Base-by-base conservation (phyloP, 2,329 filamentous ascomycete genomes). In the Cladophialophora yegresii region DNA sequence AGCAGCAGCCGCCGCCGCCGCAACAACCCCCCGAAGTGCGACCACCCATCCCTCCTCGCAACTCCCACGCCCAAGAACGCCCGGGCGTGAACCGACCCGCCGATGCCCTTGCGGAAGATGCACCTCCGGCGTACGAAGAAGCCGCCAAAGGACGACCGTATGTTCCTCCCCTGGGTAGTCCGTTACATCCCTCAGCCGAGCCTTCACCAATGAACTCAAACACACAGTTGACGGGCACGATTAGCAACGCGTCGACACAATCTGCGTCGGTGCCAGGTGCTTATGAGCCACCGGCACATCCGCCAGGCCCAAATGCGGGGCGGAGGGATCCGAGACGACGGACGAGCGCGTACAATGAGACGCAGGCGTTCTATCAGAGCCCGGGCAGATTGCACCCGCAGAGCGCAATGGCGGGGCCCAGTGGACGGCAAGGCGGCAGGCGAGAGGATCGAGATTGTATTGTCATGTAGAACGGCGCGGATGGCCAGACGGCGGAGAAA, bases 61-160 rank as follows among this genome's bases (percentile, higher is more conserved):
- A 69, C 33, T 63, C 67, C 33, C 67, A 73, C 71, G 54, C 66
- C 33, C 67, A 56, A 49, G 61, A 62, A 55, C 47, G 47, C 22
- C 67, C 62, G 26, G 69, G 64, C 16, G 68, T 70, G 4, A 70
- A 70, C 43, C 58, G 69, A 56, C 71, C 70, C 26, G 71, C 75
- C 54, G 70, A 77, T 40, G 77, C 71, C 62, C 78, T 75, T 54
- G 78, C 70, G 58, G 80, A 84, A 26, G 82, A 86, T 30, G 82
- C 80, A 0, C 85, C 86, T 1, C 87, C 87, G 4, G 82, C 83
- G 0, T 90, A 90, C 71, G 87, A 89, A 73, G 85, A 89, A 73
- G 85, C 85, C 20, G 82, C 85, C 0, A 82, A 77, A 13, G 80
- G 81, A 50, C 80, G 81, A n/a, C 80, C 80, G 2, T 88, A 87